Percentiles rank a stretch among this genome's conserved stretches.
phyloP scores from a whole-genome alignment of 2,329 filamentous ascomycete genomes.

The Pyricularia sp. region DNA sequence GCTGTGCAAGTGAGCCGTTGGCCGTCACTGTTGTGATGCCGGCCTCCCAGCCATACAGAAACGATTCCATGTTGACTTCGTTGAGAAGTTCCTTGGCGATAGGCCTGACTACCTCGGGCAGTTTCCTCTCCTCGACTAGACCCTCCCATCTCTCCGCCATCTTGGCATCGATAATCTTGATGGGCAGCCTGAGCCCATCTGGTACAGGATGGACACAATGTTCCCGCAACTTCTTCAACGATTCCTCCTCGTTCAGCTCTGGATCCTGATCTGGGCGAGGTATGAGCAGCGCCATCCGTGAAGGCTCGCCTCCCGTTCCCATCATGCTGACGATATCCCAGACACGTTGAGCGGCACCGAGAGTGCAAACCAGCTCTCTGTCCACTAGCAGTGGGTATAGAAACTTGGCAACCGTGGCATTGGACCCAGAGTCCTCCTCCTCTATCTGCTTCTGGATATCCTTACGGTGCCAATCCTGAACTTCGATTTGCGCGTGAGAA shows the following conservation, averaged over 20 bases:
- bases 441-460: conserved; percentile 53
- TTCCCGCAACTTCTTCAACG: conserved; percentile 17
- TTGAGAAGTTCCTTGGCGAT: conserved; percentile 19
- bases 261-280: background rate
- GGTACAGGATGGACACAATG: conserved; percentile 26
- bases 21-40: conserved; percentile 55
- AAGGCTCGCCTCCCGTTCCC: conserved; percentile 46
- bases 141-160: conserved; percentile 20
- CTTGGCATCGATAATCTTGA: conserved; percentile 38
- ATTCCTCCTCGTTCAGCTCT: conserved; percentile 4
- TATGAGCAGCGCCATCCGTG: conserved; percentile 44
- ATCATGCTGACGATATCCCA: conserved; percentile 52
- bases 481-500: conserved; percentile 36
- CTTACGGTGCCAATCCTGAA: conserved; percentile 32
- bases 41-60: conserved; percentile 56
- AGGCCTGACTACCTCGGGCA: conserved; percentile 35
- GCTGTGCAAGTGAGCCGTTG: conserved; percentile 53
- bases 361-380: conserved; percentile 50
- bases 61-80: conserved; percentile 50
- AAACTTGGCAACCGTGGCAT: conserved; percentile 37
- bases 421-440: conserved; percentile 45
- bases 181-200: conserved; percentile 35
- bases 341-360: conserved; percentile 52
- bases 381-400: conserved; percentile 48
- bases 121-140: conserved; percentile 23